A percentile compares a stretch with the other conserved stretches of the same genome.
Conservation (phyloP, 305 asterid species). For the Andrographis paniculata region DNA sequence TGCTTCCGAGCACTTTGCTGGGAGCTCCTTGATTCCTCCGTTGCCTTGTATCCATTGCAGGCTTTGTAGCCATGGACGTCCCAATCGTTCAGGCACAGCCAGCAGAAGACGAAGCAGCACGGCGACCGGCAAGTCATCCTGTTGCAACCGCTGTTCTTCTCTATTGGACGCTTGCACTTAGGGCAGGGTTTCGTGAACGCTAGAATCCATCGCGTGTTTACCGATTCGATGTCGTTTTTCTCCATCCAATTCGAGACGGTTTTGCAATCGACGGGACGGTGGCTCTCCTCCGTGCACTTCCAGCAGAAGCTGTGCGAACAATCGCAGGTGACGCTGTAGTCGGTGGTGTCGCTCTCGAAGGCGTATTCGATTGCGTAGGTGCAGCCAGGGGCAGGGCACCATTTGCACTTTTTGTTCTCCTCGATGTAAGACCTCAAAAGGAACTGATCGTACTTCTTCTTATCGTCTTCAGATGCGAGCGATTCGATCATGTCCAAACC, state of each 20-base stretch:
- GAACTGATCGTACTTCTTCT: conserved; percentile 16
- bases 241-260: conserved; percentile 29
- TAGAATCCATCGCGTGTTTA: conserved; percentile 26
- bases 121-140: conserved; percentile 25
- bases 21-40: background rate
- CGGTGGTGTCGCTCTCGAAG: conserved; percentile 6
- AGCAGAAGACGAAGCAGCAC: conserved; percentile 26
- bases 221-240: conserved; percentile 25
- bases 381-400: conserved; percentile 49
- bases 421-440: conserved; percentile 32
- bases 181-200: conserved; percentile 43
- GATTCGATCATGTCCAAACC: conserved; percentile 23
- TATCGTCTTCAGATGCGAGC: conserved; percentile 6
- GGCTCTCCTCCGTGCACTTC: conserved; percentile 32
- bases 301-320: conserved; percentile 30
- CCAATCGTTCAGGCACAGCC: conserved; percentile 28
- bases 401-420: conserved; percentile 19
- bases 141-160: conserved; percentile 39
- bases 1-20: background rate
- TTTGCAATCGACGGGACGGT: conserved; percentile 33
- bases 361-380: conserved; percentile 17
- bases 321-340: conserved; percentile 25
- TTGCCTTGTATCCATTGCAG: conserved; percentile 19
- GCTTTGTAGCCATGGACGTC: background rate
- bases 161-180: conserved; percentile 26